phyloP scores from a whole-genome alignment of 2,329 filamentous ascomycete genomes.

The Simplicillium sp. region DNA sequence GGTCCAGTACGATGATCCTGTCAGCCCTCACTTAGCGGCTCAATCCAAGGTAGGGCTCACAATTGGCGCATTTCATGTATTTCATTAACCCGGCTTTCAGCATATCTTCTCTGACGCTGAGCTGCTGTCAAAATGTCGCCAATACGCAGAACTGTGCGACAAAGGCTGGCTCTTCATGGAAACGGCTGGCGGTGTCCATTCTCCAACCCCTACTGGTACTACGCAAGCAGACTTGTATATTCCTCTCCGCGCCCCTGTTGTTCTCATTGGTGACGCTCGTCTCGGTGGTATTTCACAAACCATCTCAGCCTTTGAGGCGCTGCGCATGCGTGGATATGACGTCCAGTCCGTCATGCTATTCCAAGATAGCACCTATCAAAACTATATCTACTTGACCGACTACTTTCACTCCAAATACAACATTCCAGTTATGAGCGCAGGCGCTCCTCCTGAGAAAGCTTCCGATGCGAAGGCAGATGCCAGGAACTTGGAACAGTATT shows the following conservation, averaged over 20 bases:
- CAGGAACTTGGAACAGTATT: slow-evolving; percentile 54
- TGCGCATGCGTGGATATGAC: slow-evolving; percentile 70
- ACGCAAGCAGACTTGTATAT: slow-evolving; percentile 72
- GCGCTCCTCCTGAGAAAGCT: slow-evolving; percentile 45
- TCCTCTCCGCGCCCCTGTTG: slow-evolving; percentile 60
- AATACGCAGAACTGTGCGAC: slow-evolving; percentile 31
- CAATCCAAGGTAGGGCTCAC: slow-evolving; percentile 24
- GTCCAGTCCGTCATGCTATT: slow-evolving; percentile 64
- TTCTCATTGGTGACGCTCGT: slow-evolving; percentile 66
- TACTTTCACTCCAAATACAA: slow-evolving; percentile 55
- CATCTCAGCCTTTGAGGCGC: slow-evolving; percentile 70
- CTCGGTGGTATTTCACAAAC: slow-evolving; percentile 75
- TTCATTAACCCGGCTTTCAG: slow-evolving; percentile 19
- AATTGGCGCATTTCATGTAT: not conserved
- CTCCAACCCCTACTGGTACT: slow-evolving; percentile 65
- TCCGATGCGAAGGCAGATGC: slow-evolving; percentile 35
- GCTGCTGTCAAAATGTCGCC: slow-evolving; percentile 38
- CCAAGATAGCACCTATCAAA: slow-evolving; percentile 53
- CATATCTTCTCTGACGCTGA: slow-evolving; percentile 38
- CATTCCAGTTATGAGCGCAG: slow-evolving; percentile 48
- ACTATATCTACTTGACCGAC: slow-evolving; percentile 54
- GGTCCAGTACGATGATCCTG: slow-evolving; percentile 62
- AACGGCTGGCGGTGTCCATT: slow-evolving; percentile 75
- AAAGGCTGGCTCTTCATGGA: slow-evolving; percentile 62
- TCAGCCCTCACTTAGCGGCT: slow-evolving; percentile 72